Evolutionary conservation across 192 early-diverging fungal genomes (phyloP), one percentile per base, ranked within the genome.

Genomic region (Coemansia sp.): DNA sequence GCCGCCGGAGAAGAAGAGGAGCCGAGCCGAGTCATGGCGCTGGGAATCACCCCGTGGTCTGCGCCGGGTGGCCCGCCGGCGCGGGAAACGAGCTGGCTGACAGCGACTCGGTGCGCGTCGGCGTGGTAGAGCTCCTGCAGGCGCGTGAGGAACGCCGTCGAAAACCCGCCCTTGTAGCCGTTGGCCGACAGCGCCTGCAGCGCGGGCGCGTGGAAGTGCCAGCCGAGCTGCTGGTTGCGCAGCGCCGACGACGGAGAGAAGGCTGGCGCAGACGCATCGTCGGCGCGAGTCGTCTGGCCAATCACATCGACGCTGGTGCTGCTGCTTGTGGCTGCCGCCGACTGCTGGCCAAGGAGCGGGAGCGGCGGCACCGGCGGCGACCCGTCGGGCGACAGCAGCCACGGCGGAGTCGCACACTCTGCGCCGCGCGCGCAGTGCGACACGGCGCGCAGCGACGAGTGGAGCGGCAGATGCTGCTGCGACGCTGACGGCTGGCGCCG

Each of bases 121-220:
- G 58, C 61, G 47, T 82, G 61, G 56, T 74, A 76, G 42, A 76
- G 57, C 4, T 74, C 79, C 49, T 71, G 74, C 41, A 74, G 43
- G 8, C 65, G 41, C 6, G 50, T 32, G 19, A 82, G 50, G 49
- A 82, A 82, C 0, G 74, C 65, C 9, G 68, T 38, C 26, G 79
- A 82, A 47, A 76, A 82, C 50, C 75, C 62, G 21, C 60, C 50
- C 37, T 64, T 39, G 48, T 65, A 57, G 9, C 49, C 56, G 38
- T 26, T 69, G 21, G 39, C 15, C 41, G 52, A 38, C 37, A 59
- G 37, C 5, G 32, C 37, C 2, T 59, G 57, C 37, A 59, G 57
- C 8, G 37, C 32, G 5, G 48, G 16, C 45, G 16, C 26, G 15
- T 64, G 47, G 62, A 64, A 64, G 26, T 50, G 50, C 48, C 57